Conservation (phyloP, 1,284 basidiomycete species). For the Malassezia furfur region DNA sequence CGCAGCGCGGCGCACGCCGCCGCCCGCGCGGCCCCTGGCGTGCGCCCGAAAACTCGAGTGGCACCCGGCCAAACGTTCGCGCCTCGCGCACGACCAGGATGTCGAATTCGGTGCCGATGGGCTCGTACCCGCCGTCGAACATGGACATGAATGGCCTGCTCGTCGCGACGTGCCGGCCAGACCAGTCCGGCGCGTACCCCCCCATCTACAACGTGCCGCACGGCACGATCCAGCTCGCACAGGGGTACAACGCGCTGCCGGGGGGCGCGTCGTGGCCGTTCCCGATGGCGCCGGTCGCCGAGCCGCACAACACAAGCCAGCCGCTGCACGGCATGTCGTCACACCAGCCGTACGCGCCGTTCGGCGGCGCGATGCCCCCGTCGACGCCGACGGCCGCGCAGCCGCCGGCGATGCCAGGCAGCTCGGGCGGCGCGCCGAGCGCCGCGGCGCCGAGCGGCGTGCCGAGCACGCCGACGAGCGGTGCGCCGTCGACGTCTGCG, state of each 20-base stretch:
- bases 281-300: constrained; percentile 1
- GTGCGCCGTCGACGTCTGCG: background rate
- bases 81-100: background rate
- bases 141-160: constrained; percentile 15
- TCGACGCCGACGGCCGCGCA: background rate
- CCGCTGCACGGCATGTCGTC: background rate
- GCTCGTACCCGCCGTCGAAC: background rate
- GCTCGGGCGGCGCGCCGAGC: background rate
- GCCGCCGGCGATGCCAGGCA: background rate
- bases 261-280: constrained; percentile 10
- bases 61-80: no score
- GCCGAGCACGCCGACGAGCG: background rate
- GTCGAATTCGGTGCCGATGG: background rate
- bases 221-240: constrained; percentile 33
- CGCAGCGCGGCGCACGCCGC: background rate
- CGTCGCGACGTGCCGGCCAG: background rate
- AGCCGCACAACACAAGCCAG: background rate
- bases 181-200: constrained; percentile 8
- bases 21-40: background rate
- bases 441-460: background rate
- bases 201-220: constrained; percentile 34
- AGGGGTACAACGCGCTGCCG: constrained; percentile 9
- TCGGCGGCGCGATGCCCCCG: background rate
- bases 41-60: background rate
- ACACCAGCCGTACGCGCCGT: background rate